Conservation (phyloP, 176 grass and related monocot species). For the Carex parvula region DNA sequence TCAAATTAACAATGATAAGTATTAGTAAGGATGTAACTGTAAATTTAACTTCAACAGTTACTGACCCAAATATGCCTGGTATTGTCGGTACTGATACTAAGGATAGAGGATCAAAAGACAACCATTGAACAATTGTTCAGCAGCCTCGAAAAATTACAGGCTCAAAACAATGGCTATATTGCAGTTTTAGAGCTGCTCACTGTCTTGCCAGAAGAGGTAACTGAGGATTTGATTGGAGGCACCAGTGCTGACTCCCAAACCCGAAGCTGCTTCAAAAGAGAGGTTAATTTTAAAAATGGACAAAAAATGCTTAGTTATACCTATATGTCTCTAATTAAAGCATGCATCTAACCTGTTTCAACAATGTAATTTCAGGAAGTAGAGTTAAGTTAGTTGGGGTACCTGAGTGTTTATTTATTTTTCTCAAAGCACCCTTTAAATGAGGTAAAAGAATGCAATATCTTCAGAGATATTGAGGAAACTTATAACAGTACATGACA, state of each 20-base stretch:
- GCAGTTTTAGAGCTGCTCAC: conserved; percentile 81
- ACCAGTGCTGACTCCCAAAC: conserved; percentile 40
- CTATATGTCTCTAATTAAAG: background rate
- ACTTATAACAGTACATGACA: background rate
- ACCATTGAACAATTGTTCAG: conserved; percentile 68
- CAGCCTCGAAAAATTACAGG: conserved; percentile 48
- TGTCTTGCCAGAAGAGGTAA: conserved; percentile 80
- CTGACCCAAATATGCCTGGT: conserved; percentile 92
- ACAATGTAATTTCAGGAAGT: background rate
- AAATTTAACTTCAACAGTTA: conserved; percentile 37
- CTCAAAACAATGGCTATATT: conserved; percentile 38
- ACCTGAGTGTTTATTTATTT: background rate
- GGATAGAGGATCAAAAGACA: conserved; percentile 40
- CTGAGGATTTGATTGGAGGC: conserved; percentile 61
- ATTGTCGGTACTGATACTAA: conserved; percentile 57
- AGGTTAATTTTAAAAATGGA: conserved; percentile 33
- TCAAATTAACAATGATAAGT: background rate
- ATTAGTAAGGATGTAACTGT: conserved; percentile 11
- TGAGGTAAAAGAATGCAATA: background rate
- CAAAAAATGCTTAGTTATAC: background rate
- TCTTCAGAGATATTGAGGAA: background rate
- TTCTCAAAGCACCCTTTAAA: background rate
- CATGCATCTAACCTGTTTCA: background rate
- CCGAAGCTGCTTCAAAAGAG: conserved; percentile 61
- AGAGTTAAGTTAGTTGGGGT: background rate